Base-by-base conservation (phyloP, 2,329 filamentous ascomycete genomes). In the Hypomyces rosellus region DNA sequence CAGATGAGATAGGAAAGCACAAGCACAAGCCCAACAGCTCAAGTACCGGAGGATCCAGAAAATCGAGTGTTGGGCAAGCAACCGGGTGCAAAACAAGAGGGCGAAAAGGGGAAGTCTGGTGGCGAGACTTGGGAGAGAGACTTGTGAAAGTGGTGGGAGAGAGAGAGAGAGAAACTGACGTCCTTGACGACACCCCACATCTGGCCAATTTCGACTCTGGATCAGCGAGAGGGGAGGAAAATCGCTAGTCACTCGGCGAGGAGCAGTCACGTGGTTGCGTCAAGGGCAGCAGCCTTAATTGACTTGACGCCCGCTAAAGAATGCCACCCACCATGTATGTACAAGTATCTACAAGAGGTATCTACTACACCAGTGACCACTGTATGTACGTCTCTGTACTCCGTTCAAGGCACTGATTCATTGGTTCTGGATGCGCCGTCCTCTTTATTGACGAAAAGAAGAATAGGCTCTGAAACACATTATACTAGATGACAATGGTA, bases 131-230 rank as follows among this genome's bases (percentile, higher is more conserved):
- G 42, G 7, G 22, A 38, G 37, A n/a, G 46, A 41, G 37, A 25
- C 22, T 25, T 25, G 22, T 4, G 8, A 15, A 18, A 40, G 38
- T n/a, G 14, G n/a, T 20, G 37, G 3, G 51, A 48, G 49, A 43
- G 49, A 50, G 50, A 33, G 43, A 36, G 48, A 45, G 34, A 25
- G 22, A 45, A 51, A 51, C 51, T 55, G 53, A 55, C 53, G 53
- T 55, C 44, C 33, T 43, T 25, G 20, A 37, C 40, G 46, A 46
- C 37, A 45, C 50, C 50, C 46, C 46, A 46, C 46, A 46, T 48
- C 34, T 52, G 46, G 48, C 36, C 37, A 22, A 33, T 15, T 20
- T 40, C 44, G 25, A 38, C 43, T 30, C 25, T 30, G 25, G 25
- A 30, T 30, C 25, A 30, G 25, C 25, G 25, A 30, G 25, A 20